A percentile compares a stretch with the other conserved stretches of the same genome.
Evolutionary conservation across 805 yeast species (phyloP).

Genomic region (Lipomyces yamadae): DNA sequence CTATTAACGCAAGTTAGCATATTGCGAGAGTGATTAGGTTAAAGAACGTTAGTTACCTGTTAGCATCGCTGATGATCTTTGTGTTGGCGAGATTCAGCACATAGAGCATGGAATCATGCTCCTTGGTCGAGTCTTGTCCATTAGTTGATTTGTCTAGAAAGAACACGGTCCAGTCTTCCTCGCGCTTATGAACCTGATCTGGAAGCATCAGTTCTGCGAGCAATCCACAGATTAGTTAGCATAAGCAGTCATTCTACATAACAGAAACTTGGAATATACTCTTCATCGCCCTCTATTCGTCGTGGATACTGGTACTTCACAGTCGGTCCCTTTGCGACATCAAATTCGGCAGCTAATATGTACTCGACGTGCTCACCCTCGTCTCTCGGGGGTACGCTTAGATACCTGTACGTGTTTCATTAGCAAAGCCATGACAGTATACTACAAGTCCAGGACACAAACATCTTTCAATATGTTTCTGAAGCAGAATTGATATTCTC

Average conservation of each 20-base stretch:
- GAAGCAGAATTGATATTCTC: background rate
- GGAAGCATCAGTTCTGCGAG: slow-evolving; percentile 66
- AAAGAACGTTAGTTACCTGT: slow-evolving; percentile 34
- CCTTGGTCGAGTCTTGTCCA: background rate
- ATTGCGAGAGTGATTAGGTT: background rate
- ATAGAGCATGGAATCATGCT: slow-evolving; percentile 53
- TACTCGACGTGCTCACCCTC: slow-evolving; percentile 53
- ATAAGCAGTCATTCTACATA: background rate
- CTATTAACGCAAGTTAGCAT: slow-evolving; percentile 41
- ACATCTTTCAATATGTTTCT: background rate
- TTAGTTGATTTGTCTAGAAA: slow-evolving; percentile 43
- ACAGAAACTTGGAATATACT: slow-evolving; percentile 4
- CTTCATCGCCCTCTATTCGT: slow-evolving; percentile 24
- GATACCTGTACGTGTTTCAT: background rate
- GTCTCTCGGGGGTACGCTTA: slow-evolving; percentile 6
- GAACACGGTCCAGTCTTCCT: slow-evolving; percentile 61
- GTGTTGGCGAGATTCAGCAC: slow-evolving; percentile 63
- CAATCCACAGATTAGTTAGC: slow-evolving; percentile 23
- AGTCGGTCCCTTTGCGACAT: slow-evolving; percentile 73
- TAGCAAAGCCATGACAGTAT: background rate
- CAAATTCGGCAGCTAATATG: slow-evolving; percentile 76
- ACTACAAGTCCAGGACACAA: background rate
- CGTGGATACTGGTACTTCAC: slow-evolving; percentile 65
- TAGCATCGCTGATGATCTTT: slow-evolving; percentile 49
- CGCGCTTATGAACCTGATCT: slow-evolving; percentile 60